phyloP scores from a whole-genome alignment of 1,284 basidiomycete species.

The Apiotrichum domesticum region DNA sequence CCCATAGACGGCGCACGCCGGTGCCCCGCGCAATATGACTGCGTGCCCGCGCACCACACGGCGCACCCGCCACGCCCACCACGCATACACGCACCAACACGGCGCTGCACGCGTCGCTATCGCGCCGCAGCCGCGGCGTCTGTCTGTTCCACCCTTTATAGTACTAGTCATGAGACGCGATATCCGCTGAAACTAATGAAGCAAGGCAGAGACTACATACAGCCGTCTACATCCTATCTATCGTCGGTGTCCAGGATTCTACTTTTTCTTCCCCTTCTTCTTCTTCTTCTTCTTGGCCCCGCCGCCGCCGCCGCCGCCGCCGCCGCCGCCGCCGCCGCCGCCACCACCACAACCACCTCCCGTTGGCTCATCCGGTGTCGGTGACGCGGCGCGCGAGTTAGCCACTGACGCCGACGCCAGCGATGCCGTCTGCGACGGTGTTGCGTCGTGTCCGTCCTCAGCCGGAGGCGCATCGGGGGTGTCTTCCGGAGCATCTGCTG shows the following conservation, averaged over 20 bases:
- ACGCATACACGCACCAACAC: too few species aligned
- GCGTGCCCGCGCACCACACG: neutral
- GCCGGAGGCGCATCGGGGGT: neutral
- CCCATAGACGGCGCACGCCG: too few species aligned
- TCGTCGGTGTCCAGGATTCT: neutral
- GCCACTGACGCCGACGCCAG: neutral
- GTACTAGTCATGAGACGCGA: too few species aligned
- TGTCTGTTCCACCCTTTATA: too few species aligned
- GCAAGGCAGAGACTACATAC: neutral
- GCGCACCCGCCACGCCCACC: too few species aligned
- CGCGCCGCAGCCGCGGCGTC: too few species aligned
- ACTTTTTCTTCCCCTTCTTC: constrained; percentile 41
- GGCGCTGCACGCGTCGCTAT: too few species aligned
- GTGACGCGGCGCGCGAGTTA: constrained; percentile 15
- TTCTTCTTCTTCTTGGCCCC: constrained; percentile 24
- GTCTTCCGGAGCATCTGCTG: too few species aligned
- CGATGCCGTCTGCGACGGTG: neutral
- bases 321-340: neutral
- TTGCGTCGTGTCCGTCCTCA: neutral
- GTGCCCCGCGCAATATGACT: neutral
- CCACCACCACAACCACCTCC: neutral
- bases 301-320: too few species aligned
- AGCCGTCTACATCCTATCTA: neutral
- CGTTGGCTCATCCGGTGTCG: neutral
- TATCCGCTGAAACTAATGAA: too few species aligned